Conservation (phyloP, 805 yeast genomes). For the Huiozyma sinensis region DNA sequence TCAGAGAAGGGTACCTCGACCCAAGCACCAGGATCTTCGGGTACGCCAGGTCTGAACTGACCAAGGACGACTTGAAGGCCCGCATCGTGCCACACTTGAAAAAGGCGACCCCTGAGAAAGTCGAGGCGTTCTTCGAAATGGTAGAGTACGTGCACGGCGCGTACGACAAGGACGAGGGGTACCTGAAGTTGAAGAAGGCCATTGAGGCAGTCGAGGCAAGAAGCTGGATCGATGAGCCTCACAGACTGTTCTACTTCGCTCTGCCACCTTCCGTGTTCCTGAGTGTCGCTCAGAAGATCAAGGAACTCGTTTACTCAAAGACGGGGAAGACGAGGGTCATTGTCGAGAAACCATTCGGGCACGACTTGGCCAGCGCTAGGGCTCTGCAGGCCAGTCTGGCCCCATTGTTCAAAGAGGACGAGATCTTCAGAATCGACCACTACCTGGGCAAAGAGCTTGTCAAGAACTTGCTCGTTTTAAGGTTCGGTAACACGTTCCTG, state of each 20-base stretch:
- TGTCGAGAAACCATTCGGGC: slow-evolving; percentile 96
- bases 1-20: slow-evolving; percentile 68
- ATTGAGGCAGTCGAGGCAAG: slow-evolving; percentile 51
- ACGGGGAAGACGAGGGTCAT: slow-evolving; percentile 71
- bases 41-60: slow-evolving; percentile 77
- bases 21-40: slow-evolving; percentile 67
- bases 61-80: slow-evolving; percentile 52
- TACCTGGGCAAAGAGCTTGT: slow-evolving; percentile 97
- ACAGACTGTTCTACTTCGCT: slow-evolving; percentile 85
- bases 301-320: slow-evolving; percentile 53
- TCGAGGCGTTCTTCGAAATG: slow-evolving; percentile 55
- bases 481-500: slow-evolving; percentile 85
- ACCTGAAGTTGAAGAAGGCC: slow-evolving; percentile 39
- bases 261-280: slow-evolving; percentile 90
- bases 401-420: slow-evolving; percentile 84
- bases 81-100: slow-evolving; percentile 58
- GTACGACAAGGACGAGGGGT: slow-evolving; percentile 77
- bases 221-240: slow-evolving; percentile 39
- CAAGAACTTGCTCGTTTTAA: slow-evolving; percentile 75
- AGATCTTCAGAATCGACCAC: slow-evolving; percentile 92
- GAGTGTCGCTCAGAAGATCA: slow-evolving; percentile 63
- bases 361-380: slow-evolving; percentile 70
- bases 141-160: slow-evolving; percentile 65
- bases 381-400: slow-evolving; percentile 66
- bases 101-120: slow-evolving; percentile 35